Evolutionary conservation across 1,284 basidiomycete species (phyloP), one percentile per base, ranked within the genome.

Genomic region (Cryptococcus sp.): DNA sequence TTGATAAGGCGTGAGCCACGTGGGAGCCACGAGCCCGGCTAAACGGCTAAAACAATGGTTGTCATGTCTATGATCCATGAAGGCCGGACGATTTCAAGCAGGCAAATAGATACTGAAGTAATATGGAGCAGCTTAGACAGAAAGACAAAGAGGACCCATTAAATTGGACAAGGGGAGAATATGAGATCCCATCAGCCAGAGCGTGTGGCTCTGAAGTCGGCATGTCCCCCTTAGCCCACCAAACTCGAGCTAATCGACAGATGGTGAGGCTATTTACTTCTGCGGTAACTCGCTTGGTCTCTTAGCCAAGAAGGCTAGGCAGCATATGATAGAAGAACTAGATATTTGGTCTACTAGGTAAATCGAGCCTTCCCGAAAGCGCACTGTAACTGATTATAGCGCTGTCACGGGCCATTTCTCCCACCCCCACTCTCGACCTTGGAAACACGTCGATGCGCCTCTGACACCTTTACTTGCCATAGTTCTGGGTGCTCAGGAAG

Each of bases 241-340:
- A 16, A 21, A 32, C 13, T 7, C 24, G 51, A 39, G 21, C 50
- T 56, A 32, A 55, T 23, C 25, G 37, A 2, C 52, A 64, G 69
- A 72, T 24, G 71, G 69, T 9, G 61, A 70, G 21, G 64, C 67
- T 2, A 83, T 86, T 39, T 99, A 98, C 75, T 84, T 99, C 47
- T 96, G 91, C 73, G 96, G 94, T 43, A 98, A 99, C 77, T 97
- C 92, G 41, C 82, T 98, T 3, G 94, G 94, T 1, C 80, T 87
- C 45, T 79, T 92, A 63, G 82, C 87, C 41, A 89, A 85, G 69
- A 79, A 82, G 37, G 85, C 90, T 21, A 80, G 83, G 55, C 67
- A 80, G 62, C 80, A 91, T 49, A 77, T 98, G 28, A 76, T 87
- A 61, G 84, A 94, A 73, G 96, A 98, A 74, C 75, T 98, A 44